Percentiles rank a stretch among this genome's conserved stretches.
Conservation (phyloP, 306 rosid genomes). For the Corylus heterophylla region DNA sequence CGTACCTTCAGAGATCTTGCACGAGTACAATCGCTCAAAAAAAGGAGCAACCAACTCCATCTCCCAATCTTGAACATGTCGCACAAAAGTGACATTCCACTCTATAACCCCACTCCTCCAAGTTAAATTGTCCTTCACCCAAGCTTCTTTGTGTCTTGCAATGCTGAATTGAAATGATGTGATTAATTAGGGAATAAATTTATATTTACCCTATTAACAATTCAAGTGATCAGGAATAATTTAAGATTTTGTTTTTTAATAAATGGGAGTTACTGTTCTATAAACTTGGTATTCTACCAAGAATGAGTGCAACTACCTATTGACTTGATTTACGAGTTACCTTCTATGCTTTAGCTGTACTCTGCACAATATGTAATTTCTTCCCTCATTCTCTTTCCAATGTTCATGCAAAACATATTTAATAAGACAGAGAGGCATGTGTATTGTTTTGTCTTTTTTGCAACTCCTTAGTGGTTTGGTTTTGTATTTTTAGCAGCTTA, state of each 20-base stretch:
- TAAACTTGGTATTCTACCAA: not conserved
- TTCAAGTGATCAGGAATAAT: too few species aligned
- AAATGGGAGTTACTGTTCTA: constrained; percentile 39
- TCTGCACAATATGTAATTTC: not conserved
- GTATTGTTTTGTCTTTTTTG: not conserved
- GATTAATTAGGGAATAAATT: too few species aligned
- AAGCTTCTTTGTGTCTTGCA: too few species aligned
- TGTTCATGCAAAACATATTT: not conserved
- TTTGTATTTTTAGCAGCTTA: not conserved
- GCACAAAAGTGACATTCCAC: too few species aligned
- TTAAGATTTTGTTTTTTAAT: not conserved
- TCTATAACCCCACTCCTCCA: too few species aligned
- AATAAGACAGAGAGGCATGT: not conserved
- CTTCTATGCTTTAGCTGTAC: not conserved
- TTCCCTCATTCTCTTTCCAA: not conserved
- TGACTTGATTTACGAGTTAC: not conserved
- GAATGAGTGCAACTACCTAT: not conserved
- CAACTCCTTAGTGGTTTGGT: not conserved
- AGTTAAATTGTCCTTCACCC: too few species aligned
- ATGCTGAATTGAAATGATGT: too few species aligned
- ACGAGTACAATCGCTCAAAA: too few species aligned
- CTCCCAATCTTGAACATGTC: too few species aligned
- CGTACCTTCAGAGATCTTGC: too few species aligned
- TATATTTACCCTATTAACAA: too few species aligned
- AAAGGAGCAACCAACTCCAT: too few species aligned